Evolutionary conservation across 441 rosid species (phyloP), one percentile per base, ranked within the genome.

Genomic region (Hypseocharis bilobata): DNA sequence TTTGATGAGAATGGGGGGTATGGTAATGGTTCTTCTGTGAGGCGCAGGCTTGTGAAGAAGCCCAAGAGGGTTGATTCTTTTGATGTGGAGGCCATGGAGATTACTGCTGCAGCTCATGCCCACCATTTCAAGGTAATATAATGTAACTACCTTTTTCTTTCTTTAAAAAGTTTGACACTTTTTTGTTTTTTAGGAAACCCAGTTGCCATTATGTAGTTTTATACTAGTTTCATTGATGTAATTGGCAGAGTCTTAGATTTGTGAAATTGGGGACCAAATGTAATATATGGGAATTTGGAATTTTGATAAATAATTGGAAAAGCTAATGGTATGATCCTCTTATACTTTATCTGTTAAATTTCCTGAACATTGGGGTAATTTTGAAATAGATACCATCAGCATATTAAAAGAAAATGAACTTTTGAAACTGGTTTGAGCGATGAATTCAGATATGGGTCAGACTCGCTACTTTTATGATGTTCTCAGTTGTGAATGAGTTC

Each of bases 71-170:
- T 61, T 63, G 88, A 93, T 76, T 90, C 95, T 76, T 83, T 93
- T 61, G 98, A 93, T 78, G 98, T 90, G 66, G 97, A 90, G 81
- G 92, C 98, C 62, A 88, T 92, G 98, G 97, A 86, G 70, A 76
- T 93, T 75, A 82, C 85, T 62, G 85, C 83, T 71, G 81, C n/a
- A n/a, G n/a, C 82, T 76, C 81, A 75, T 66, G 74, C 68, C 40
- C 87, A 83, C 64, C 70, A 54, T 69, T 64, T 78, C 16, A 93
- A 90, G 91, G 96, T 88, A 63, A 6, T 19, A 28, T 17, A 60
- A 11, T 19, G 4, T 49, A 4, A 1, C 20, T 49, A 6, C 6
- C 8, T 19, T 19, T 19, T 19, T 32, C 8, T 13, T 36, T 27
- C 38, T 54, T 58, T 22, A 20, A 19, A 25, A 0, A 8, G 45